Evolutionary conservation across 169 alveolate genomes (phyloP), one percentile per base, ranked within the genome.

Genomic region (Babesia bigemina): DNA sequence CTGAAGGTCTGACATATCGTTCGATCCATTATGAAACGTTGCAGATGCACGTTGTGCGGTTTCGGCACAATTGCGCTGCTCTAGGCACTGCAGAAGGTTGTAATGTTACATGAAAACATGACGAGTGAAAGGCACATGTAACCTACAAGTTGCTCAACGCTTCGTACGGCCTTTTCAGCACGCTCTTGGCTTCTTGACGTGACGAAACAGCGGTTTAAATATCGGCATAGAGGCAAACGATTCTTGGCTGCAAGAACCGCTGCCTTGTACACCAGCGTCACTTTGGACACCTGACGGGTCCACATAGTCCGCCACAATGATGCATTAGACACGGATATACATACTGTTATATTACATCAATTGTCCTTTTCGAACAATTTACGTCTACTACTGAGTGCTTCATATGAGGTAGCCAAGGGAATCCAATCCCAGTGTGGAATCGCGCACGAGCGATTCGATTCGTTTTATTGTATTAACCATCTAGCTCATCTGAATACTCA

Each of bases 91-190:
- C 13, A 50, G 13, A 13, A 47, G 22, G 21, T 49, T n/a, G 19
- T 50, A 8, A 21, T 12, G 8, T 10, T 16, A n/a, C 36, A 19
- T 39, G 29, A 44, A 50, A 10, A 22, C 29, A 22, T 11, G 2
- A 16, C 52, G 16, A 52, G 44, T 3, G 26, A 19, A 48, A 3
- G 24, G 26, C 29, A 22, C 33, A 14, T 4, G 19, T 17, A 0
- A 53, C 71, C 21, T 81, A 81, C 88, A 84, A 81, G 24, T 13
- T 39, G 19, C 63, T 81, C 88, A 19, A 81, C 58, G 14, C 72
- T 16, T 73, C 72, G 59, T 0, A 66, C 52, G 45, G 62, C 49
- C 10, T 55, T 29, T 55, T 70, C 84, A 33, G 65, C 65, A 9
- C 66, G 33, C 3, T 42, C 24, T 7, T 14, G 44, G 33, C 21